Conservation (phyloP, 768 basidiomycete genomes). For the Panaeolus papilionaceus region DNA sequence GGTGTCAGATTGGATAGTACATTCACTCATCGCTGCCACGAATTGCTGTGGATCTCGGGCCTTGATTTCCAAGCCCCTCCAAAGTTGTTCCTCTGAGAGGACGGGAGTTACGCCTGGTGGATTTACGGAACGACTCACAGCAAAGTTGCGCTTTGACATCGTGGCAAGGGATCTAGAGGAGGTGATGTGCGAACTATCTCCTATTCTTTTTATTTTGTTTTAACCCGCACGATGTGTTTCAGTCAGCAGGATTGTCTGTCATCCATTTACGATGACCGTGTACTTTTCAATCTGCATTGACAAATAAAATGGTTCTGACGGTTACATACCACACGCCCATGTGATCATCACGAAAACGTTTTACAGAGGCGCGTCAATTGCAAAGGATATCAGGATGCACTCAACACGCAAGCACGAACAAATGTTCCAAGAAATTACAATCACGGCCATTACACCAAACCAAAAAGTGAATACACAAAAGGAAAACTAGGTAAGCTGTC, state of each 20-base stretch:
- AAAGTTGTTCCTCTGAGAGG: conserved; percentile 24
- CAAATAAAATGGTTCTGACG: too few relatives aligned
- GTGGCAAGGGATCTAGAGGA: not conserved
- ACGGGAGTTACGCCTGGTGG: conserved; percentile 22
- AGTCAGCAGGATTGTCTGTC: not conserved
- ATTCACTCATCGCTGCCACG: conserved; percentile 14
- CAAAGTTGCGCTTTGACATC: conserved; percentile 20
- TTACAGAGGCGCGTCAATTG: too few relatives aligned
- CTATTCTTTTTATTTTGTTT: not conserved
- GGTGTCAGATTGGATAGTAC: conserved; percentile 18
- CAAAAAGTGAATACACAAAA: not conserved
- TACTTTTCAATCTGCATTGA: too few relatives aligned
- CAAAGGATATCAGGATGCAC: too few relatives aligned
- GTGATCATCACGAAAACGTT: not conserved
- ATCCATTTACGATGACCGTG: not conserved
- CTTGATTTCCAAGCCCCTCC: conserved; percentile 26
- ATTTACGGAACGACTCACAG: conserved; percentile 26
- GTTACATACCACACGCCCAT: not conserved
- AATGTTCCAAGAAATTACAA: not conserved
- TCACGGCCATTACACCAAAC: not conserved
- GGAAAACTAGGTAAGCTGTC: conserved; percentile 4
- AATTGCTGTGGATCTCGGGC: conserved; percentile 23
- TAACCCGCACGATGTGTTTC: not conserved
- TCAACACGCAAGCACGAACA: too few relatives aligned
- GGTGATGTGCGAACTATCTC: not conserved